Evolutionary conservation across 495 filamentous ascomycete species (phyloP), one percentile per base, ranked within the genome.

Genomic region (Penicillium egyptiacum): DNA sequence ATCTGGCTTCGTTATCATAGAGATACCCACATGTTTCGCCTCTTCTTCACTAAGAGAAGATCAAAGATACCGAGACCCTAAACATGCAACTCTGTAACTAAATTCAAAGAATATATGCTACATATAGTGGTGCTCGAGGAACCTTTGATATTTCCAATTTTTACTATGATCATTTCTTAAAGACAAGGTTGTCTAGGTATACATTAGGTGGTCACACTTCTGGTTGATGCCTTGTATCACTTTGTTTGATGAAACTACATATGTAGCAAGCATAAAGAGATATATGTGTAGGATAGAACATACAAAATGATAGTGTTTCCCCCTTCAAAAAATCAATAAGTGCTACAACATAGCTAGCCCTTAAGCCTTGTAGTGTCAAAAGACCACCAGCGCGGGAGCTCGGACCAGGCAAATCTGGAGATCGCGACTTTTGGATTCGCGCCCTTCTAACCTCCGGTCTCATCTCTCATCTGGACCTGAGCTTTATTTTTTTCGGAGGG

Each of bases 371-470:
- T n/a, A 39, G 35, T 39, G 35, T 16, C 31, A 16, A 35, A 16
- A 35, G 31, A 16, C 37, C 44, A 53, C 44, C 41, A 57, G 45
- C 55, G 55, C 55, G 50, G 61, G 69, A 74, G 74, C 74, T 75
- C 72, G 74, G 74, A 66, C 71, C 74, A 73, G 45, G 58, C 59
- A 55, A 69, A 64, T 58, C 59, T 66, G 72, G 63, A 71, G 70
- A 75, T 75, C 74, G 74, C 74, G 74, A 75, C 72, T 75, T 71
- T 66, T 61, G 58, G 57, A 67, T 65, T 65, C 62, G 64, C 62
- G 70, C 68, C 60, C 51, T 60, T 55, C 57, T 55, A 57, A 53
- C 39, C 46, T 60, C 58, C 52, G n/a, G 19, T 53, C 48, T 52
- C 37, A 52, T 44, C 42, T 41, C 40, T 46, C 50, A 49, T 58